Evolutionary conservation across 2,329 filamentous ascomycete species (phyloP), one percentile per base, ranked within the genome.

Genomic region (Bipolaris zeicola): DNA sequence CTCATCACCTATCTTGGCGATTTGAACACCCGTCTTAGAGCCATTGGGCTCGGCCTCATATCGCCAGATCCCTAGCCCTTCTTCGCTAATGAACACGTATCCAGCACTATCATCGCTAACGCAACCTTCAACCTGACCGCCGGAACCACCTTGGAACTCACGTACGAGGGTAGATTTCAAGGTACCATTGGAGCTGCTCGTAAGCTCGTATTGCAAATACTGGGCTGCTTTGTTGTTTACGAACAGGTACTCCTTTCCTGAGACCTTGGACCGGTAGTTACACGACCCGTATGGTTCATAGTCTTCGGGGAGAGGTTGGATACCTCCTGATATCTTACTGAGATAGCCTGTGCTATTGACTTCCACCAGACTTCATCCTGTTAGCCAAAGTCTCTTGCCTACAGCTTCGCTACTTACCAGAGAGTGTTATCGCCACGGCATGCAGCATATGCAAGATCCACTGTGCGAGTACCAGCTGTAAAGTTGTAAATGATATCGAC

Each of bases 111-210:
- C 81, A 51, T 85, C 82, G 0, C 78, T 68, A 0, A 84, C 82
- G 47, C 82, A 85, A 3, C 82, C 82, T 65, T 85, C 82, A 1
- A 83, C 81, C 58, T 85, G 82, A 2, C 81, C 80, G 2, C 82
- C 81, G 2, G 78, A 79, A 3, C 82, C 82, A 0, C 77, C 81
- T 1, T 74, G 78, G 48, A 85, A 85, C 36, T 79, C 77, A n/a
- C 82, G 77, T 1, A 84, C 80, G 1, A 85, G 77, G 0, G 69
- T 76, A 0, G 81, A 82, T 31, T 78, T 65, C 1, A 84, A 75
- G 1, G 76, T 76, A 5, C 78, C 77, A 28, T 80, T 70, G 3
- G 70, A 31, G 4, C 74, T 73, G 0, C 78, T 77, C 0, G 54
- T 63, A 1, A 85, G 69, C 55, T 83, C 80, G 56, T 81, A 84